phyloP scores from a whole-genome alignment of 495 filamentous ascomycete species.

The Penicillium fimorum region DNA sequence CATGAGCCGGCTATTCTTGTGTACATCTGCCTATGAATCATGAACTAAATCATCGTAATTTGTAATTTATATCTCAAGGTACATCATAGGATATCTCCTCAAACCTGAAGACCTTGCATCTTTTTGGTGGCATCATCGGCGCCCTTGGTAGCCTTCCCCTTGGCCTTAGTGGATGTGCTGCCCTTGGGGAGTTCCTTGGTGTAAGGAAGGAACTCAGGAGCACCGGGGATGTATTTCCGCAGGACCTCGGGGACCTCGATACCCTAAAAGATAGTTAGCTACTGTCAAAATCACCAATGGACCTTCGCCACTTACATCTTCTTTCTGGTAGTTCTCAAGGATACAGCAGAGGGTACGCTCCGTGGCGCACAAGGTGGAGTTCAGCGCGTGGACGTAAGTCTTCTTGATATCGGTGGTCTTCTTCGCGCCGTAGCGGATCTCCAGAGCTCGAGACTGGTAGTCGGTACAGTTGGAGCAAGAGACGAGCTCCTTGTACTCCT shows the following conservation, averaged over 20 bases:
- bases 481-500: slow-evolving; percentile 96
- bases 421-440: slow-evolving; percentile 82
- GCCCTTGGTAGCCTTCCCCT: slow-evolving; percentile 41
- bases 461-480: slow-evolving; percentile 96
- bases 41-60: slow-evolving; percentile 4
- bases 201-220: slow-evolving; percentile 83
- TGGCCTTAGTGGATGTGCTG: slow-evolving; percentile 58
- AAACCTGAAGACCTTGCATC: slow-evolving; percentile 43
- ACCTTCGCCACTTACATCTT: slow-evolving; percentile 56
- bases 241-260: slow-evolving; percentile 83
- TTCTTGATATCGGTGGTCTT: slow-evolving; percentile 77
- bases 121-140: slow-evolving; percentile 40
- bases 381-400: slow-evolving; percentile 91
- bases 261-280: slow-evolving; percentile 50
- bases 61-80: slow-evolving; percentile 8
- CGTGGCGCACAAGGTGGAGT: slow-evolving; percentile 88
- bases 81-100: slow-evolving; percentile 8
- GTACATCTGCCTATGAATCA: not conserved
- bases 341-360: slow-evolving; percentile 93
- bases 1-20: not conserved
- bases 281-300: not conserved
- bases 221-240: slow-evolving; percentile 87
- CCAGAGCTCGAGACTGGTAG: slow-evolving; percentile 85
- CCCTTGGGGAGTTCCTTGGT: slow-evolving; percentile 79
- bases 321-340: slow-evolving; percentile 93